Evolutionary conservation across 108 stramenopile species (phyloP).

Genomic region (Schizochytrium sp.): DNA sequence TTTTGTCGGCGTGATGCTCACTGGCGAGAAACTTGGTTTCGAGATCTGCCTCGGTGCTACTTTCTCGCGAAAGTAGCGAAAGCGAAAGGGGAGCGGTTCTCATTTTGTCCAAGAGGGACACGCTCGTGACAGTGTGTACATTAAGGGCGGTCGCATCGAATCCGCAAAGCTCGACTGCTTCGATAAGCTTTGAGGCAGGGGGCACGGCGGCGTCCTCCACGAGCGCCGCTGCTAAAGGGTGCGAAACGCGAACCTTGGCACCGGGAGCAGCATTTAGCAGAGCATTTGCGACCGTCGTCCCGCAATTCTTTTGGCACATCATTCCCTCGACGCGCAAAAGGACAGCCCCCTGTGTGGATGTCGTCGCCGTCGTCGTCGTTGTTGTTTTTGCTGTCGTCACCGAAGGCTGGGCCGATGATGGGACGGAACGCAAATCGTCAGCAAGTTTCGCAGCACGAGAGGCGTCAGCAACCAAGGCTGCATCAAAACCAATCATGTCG

Average conservation of each 20-base stretch:
- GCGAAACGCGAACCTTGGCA: slow-evolving; percentile 25
- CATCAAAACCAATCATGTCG: not conserved
- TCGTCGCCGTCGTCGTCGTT: too few relatives aligned
- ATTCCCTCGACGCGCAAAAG: slow-evolving; percentile 64
- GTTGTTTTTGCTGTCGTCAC: not conserved
- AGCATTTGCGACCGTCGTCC: slow-evolving; percentile 35
- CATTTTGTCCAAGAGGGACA: not conserved
- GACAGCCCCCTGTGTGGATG: not conserved
- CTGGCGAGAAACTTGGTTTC: too few relatives aligned
- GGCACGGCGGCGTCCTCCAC: not conserved
- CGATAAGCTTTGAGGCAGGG: not conserved
- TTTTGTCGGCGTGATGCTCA: not conserved
- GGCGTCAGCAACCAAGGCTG: not conserved
- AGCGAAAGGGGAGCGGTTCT: not conserved
- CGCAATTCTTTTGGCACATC: slow-evolving; percentile 89
- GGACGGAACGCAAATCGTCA: not conserved
- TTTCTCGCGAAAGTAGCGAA: not conserved
- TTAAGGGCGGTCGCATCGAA: not conserved
- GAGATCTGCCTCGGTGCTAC: too few relatives aligned
- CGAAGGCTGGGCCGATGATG: not conserved
- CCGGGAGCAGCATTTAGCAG: not conserved
- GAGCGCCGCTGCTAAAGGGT: slow-evolving; percentile 12
- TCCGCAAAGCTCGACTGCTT: not conserved
- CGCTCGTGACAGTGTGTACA: not conserved
- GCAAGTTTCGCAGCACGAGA: not conserved